Conservation (phyloP, 495 filamentous ascomycete genomes). For the Peziza echinospora region DNA sequence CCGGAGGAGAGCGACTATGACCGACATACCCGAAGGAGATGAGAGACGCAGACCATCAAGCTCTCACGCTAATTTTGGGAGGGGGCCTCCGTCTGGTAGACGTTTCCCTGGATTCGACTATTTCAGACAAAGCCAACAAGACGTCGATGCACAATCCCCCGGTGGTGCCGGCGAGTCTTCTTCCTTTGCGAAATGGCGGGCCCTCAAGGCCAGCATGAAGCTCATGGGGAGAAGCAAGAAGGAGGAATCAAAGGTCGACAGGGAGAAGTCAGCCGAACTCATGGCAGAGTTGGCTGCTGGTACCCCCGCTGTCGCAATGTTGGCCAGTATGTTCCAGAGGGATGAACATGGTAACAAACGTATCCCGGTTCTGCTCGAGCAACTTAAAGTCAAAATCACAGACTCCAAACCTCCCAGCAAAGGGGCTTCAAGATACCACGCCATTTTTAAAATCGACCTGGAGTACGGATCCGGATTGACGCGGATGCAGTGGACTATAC, state of each 20-base stretch:
- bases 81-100: background rate
- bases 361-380: constrained; percentile 84
- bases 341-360: constrained; percentile 90
- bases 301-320: constrained; percentile 71
- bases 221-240: constrained; percentile 59
- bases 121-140: background rate
- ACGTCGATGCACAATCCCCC: background rate
- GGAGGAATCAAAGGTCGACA: constrained; percentile 65
- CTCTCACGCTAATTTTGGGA: background rate
- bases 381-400: constrained; percentile 69
- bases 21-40: constrained; percentile 8
- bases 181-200: constrained; percentile 50
- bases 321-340: constrained; percentile 91
- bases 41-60: constrained; percentile 1
- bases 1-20: constrained; percentile 15
- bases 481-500: constrained; percentile 92
- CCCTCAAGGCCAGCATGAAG: constrained; percentile 65
- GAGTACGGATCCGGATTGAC: constrained; percentile 93
- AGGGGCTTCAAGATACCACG: constrained; percentile 27
- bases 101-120: background rate
- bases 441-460: constrained; percentile 72
- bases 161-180: background rate
- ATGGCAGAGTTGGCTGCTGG: constrained; percentile 88
- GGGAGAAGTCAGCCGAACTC: constrained; percentile 84
- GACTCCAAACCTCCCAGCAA: constrained; percentile 34